A percentile compares a stretch with the other conserved stretches of the same genome.
These are phyloP conservation scores for Bothriochloa decipiens DNA, from an alignment of 176 grass and related monocot species.

Conservation along the genomic window DNA sequence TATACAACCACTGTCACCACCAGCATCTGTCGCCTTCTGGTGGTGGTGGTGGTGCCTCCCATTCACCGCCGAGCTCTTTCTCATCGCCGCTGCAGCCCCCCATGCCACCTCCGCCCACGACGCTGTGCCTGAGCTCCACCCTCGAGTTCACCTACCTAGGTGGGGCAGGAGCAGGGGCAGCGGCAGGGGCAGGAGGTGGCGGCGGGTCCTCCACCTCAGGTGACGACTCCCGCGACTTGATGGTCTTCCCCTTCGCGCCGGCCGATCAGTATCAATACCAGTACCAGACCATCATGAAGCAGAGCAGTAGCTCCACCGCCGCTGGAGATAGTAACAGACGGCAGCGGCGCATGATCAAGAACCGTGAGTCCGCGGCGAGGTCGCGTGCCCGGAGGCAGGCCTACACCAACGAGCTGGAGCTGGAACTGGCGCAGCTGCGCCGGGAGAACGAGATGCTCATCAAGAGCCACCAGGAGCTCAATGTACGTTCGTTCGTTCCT, in stretches of 20 bases:
- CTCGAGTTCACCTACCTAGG: conserved; percentile 41
- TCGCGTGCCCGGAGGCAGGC: conserved; percentile 43
- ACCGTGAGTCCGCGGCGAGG: conserved; percentile 49
- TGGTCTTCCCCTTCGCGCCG: conserved; percentile 10
- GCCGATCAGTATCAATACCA: neutral
- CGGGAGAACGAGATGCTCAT: conserved; percentile 38
- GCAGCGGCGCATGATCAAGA: conserved; percentile 51
- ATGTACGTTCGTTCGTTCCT: neutral
- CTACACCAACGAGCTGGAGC: conserved; percentile 45
- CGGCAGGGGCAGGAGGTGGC: neutral
- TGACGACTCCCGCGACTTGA: neutral
- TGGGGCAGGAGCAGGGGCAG: neutral
- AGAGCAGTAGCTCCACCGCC: neutral
- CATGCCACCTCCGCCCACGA: conserved; percentile 1
- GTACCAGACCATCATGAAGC: neutral
- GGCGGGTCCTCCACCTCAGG: conserved; percentile 17
- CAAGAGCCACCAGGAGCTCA: conserved; percentile 11
- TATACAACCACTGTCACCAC: neutral
- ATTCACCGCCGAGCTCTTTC: neutral
- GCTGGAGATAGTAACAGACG: neutral
- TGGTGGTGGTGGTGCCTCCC: neutral
- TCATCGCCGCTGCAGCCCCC: neutral
- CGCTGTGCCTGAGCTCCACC: conserved; percentile 32
- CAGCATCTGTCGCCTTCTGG: neutral
- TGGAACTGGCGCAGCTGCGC: conserved; percentile 11